Evolutionary conservation across 2,329 filamentous ascomycete species (phyloP), one percentile per base, ranked within the genome.

Genomic region (Fusarium odoratissimum): DNA sequence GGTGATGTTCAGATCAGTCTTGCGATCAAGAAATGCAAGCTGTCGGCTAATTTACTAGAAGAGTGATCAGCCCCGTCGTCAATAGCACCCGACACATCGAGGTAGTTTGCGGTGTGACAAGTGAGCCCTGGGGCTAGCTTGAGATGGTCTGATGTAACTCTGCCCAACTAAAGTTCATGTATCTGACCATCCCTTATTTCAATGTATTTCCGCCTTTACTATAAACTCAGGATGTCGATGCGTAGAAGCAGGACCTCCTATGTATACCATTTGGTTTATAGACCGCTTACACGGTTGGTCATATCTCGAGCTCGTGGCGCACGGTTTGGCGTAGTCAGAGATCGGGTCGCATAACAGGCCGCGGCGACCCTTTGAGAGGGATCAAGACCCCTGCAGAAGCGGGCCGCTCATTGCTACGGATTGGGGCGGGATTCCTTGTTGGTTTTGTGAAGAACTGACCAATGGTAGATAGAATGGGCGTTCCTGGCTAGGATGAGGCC

Each of bases 331-430:
- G 60, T 28, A 71, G 45, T 75, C 60, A 49, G 44, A 52, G 61
- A 73, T 71, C 58, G 64, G 72, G 72, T 62, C 72, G 72, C 72
- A 74, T 74, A 74, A 74, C 37, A 63, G 71, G 71, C 69, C 72
- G 69, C 72, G 58, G 67, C 67, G 56, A 66, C 60, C 60, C 64
- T 75, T 61, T 65, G 52, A 64, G 38, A 67, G 58, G 60, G 55
- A 62, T 38, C 46, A 65, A 64, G 63, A 73, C 72, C 75, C 75
- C 56, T 77, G 75, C 69, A 76, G 71, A 67, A 72, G 75, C 75
- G 75, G 75, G 72, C 75, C 75, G 75, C 74, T 73, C 58, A 69
- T 58, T 72, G 56, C 64, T 55, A 70, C 61, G 71, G 63, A 75
- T 67, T 75, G 59, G 60, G 55, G 62, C 54, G 58, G 49, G 60